These are phyloP conservation scores for Eragrostis tef DNA, from an alignment of 202 grass and related monocot species.

Conservation along the genomic window DNA sequence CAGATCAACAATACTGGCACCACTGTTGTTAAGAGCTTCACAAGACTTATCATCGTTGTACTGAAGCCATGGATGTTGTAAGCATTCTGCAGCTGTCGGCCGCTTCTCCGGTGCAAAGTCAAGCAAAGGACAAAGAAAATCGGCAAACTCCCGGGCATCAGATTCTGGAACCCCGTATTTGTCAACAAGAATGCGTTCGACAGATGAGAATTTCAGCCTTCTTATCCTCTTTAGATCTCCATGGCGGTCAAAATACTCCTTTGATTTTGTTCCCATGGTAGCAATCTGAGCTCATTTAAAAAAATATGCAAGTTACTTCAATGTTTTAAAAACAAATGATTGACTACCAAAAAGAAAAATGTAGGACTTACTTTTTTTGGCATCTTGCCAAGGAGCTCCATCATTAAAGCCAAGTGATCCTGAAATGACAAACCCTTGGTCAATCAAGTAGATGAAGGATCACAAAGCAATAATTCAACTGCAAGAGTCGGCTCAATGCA, in stretches of 20 bases:
- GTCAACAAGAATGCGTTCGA: slow-evolving; percentile 76
- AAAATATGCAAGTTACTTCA: slow-evolving; percentile 36
- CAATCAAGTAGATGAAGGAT: slow-evolving; percentile 41
- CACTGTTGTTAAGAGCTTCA: not conserved
- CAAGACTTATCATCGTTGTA: slow-evolving; percentile 39
- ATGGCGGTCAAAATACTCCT: slow-evolving; percentile 95
- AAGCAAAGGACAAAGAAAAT: slow-evolving; percentile 78
- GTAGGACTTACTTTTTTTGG: slow-evolving; percentile 69
- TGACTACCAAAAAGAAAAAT: slow-evolving; percentile 21
- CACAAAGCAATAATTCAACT: slow-evolving; percentile 14
- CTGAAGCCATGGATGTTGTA: slow-evolving; percentile 86
- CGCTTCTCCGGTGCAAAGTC: slow-evolving; percentile 88
- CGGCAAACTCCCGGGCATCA: slow-evolving; percentile 65
- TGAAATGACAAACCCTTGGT: slow-evolving; percentile 45
- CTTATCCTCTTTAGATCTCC: slow-evolving; percentile 92
- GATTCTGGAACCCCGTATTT: slow-evolving; percentile 74
- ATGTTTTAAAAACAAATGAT: slow-evolving; percentile 31
- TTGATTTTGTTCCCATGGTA: slow-evolving; percentile 72
- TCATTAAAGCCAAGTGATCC: slow-evolving; percentile 99
- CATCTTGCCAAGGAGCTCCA: slow-evolving; percentile 93
- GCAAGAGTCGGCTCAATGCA: slow-evolving; percentile 5
- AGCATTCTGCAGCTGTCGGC: slow-evolving; percentile 78
- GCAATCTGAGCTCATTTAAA: slow-evolving; percentile 66
- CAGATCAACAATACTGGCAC: slow-evolving; percentile 16
- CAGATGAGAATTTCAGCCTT: slow-evolving; percentile 70